These are phyloP conservation scores for Alloteropsis semialata DNA, from an alignment of 176 grass and related monocot genomes.

Conservation along the genomic window DNA sequence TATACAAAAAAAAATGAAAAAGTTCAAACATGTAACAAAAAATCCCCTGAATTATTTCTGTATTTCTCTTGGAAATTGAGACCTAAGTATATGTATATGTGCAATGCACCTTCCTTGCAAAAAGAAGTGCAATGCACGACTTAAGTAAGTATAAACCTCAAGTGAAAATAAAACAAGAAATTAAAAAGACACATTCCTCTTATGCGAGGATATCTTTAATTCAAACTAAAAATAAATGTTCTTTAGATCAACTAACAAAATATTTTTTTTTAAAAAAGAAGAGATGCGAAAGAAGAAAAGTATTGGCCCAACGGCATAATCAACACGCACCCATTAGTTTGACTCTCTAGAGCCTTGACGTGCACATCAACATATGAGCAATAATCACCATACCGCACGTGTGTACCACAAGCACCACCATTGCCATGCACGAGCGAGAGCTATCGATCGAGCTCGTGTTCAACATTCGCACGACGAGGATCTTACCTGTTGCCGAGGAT, in stretches of 20 bases:
- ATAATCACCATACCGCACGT: background rate
- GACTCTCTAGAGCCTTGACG: background rate
- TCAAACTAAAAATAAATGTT: background rate
- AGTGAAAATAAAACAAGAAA: background rate
- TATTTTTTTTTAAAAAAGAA: background rate
- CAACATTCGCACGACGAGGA: no score
- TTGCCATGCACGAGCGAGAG: background rate
- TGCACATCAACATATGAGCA: background rate
- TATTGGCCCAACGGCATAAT: background rate
- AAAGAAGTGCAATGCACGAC: background rate
- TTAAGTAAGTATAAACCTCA: background rate
- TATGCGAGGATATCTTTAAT: background rate
- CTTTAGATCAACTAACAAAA: background rate
- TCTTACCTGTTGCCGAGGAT: slow-evolving; percentile 88
- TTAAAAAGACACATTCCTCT: background rate
- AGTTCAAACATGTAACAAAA: background rate
- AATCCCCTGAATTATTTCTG: background rate
- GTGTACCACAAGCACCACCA: background rate
- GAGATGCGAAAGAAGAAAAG: background rate
- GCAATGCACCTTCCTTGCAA: background rate
- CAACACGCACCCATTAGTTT: background rate
- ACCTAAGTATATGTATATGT: background rate
- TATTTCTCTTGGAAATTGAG: background rate
- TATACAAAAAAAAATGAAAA: background rate
- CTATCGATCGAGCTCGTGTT: no score